Evolutionary conservation across 306 rosid genomes (phyloP).

Genomic region (Lathyrus oleraceus): DNA sequence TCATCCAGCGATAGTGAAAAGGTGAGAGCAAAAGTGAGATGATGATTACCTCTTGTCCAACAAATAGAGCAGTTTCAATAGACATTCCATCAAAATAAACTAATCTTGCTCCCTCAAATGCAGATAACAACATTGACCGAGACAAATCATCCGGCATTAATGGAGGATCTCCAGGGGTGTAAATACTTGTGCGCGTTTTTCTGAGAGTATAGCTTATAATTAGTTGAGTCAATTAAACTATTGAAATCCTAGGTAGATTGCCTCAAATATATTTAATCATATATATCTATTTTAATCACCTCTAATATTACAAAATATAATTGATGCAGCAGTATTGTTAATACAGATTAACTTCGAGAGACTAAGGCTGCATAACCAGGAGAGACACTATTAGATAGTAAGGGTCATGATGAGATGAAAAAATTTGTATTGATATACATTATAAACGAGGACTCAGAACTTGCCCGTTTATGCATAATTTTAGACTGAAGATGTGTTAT

Average conservation of each 20-base stretch:
- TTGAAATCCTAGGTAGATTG: conserved; percentile 19
- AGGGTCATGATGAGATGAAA: background rate
- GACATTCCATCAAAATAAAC: conserved; percentile 68
- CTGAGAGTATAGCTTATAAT: conserved; percentile 47
- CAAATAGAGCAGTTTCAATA: conserved; percentile 68
- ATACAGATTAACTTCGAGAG: conserved; percentile 3
- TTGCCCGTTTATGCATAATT: conserved; percentile 8
- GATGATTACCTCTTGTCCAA: conserved; percentile 77
- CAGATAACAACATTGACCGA: conserved; percentile 55
- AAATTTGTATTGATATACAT: conserved; percentile 6
- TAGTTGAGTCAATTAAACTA: conserved; percentile 33
- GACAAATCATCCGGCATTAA: conserved; percentile 71
- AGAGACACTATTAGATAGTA: conserved; percentile 1
- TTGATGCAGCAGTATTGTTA: background rate
- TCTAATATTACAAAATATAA: background rate
- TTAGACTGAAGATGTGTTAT: background rate
- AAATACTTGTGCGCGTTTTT: conserved; percentile 82
- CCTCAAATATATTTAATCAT: conserved; percentile 14
- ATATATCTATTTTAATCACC: conserved; percentile 11
- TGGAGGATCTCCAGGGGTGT: conserved; percentile 85
- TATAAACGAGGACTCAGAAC: background rate
- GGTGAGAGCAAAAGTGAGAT: conserved; percentile 29
- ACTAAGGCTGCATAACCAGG: conserved; percentile 23
- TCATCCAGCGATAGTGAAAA: background rate
- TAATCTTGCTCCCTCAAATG: conserved; percentile 75